Percentiles rank a stretch among this genome's conserved stretches.
phyloP scores from a whole-genome alignment of 129 eudicot genomes.

The Lonicera japonica region DNA sequence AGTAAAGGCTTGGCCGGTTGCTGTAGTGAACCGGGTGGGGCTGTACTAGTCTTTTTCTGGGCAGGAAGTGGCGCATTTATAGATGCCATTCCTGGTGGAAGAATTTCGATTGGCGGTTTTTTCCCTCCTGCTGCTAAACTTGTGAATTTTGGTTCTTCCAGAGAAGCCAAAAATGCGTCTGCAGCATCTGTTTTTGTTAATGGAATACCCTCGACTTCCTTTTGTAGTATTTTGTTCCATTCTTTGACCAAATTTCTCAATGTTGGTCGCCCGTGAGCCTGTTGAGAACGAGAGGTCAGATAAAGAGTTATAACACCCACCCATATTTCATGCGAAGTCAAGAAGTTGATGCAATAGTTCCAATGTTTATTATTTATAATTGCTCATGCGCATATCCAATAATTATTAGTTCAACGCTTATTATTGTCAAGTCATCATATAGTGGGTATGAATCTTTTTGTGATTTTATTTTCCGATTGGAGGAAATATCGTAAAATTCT shows the following conservation, averaged over 20 bases:
- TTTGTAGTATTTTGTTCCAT: constrained; percentile 88
- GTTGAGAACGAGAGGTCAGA: constrained; percentile 15
- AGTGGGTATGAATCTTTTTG: too few relatives aligned
- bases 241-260: constrained; percentile 65
- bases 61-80: constrained; percentile 77
- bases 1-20: constrained; percentile 57
- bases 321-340: too few relatives aligned
- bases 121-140: constrained; percentile 86
- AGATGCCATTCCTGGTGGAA: constrained; percentile 96
- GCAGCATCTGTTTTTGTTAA: constrained; percentile 84
- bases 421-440: too few relatives aligned
- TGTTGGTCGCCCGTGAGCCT: constrained; percentile 96
- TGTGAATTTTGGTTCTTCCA: constrained; percentile 87
- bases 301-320: neutral
- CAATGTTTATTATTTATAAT: too few relatives aligned
- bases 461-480: too few relatives aligned
- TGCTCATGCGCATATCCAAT: too few relatives aligned
- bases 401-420: too few relatives aligned
- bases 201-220: constrained; percentile 74
- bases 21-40: constrained; percentile 40
- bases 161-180: constrained; percentile 85
- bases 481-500: too few relatives aligned
- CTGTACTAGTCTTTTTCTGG: constrained; percentile 51
- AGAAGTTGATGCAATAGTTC: too few relatives aligned
- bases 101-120: constrained; percentile 86